phyloP scores from a whole-genome alignment of 2,329 filamentous ascomycete genomes.

The Aspergillus ochraceus region DNA sequence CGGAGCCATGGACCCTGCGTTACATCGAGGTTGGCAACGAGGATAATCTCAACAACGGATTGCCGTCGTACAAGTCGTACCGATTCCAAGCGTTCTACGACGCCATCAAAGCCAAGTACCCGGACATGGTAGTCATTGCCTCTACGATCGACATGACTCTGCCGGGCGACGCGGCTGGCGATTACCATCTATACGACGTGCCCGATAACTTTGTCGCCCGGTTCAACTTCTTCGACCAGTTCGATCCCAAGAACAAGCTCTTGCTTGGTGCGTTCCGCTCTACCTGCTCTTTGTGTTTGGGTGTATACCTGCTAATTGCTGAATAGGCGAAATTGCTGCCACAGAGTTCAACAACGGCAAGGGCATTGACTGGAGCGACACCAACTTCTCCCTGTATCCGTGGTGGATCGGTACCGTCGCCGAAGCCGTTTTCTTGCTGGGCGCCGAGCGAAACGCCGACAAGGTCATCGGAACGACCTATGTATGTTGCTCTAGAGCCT shows the following conservation, averaged over 20 bases:
- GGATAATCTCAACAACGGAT: constrained; percentile 59
- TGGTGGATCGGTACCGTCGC: constrained; percentile 63
- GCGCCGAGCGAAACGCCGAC: constrained; percentile 61
- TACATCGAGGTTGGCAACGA: constrained; percentile 70
- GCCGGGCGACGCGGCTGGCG: constrained; percentile 25
- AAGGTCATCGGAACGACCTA: constrained; percentile 31
- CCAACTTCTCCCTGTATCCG: constrained; percentile 48
- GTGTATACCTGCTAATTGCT: background rate
- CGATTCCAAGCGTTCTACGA: constrained; percentile 61
- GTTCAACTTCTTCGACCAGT: constrained; percentile 57
- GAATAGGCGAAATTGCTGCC: constrained; percentile 27
- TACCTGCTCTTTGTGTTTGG: background rate
- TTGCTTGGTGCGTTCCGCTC: constrained; percentile 21
- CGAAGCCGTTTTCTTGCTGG: constrained; percentile 65
- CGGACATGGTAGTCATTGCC: constrained; percentile 52
- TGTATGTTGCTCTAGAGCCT: constrained; percentile 13
- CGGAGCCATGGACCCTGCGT: constrained; percentile 60
- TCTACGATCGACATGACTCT: constrained; percentile 29
- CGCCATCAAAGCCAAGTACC: constrained; percentile 58
- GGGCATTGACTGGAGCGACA: constrained; percentile 48
- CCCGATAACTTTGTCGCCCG: constrained; percentile 52
- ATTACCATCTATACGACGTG: constrained; percentile 54
- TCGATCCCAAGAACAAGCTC: constrained; percentile 22
- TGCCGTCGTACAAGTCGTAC: constrained; percentile 52
- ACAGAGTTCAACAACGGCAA: constrained; percentile 45